Conservation (phyloP, 2,329 filamentous ascomycete species). For the Orbilia javanica region DNA sequence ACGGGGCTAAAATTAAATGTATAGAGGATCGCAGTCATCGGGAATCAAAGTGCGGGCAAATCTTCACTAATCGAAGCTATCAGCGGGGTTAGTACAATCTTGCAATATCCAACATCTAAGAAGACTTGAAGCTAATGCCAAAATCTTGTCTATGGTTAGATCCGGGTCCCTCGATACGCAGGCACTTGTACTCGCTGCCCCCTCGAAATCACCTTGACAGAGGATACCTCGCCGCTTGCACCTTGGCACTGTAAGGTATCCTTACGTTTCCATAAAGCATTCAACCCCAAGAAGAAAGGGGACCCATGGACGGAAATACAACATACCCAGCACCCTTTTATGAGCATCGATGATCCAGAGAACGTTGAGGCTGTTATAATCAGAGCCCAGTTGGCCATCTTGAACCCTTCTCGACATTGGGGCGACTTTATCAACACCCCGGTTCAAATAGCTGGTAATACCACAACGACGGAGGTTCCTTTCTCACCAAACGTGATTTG, state of each 20-base stretch:
- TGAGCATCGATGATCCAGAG: constrained; percentile 57
- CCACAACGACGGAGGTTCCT: constrained; percentile 59
- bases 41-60: constrained; percentile 62
- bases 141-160: constrained; percentile 39
- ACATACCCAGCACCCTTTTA: constrained; percentile 59
- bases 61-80: constrained; percentile 62
- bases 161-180: constrained; percentile 62
- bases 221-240: constrained; percentile 53
- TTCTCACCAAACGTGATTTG: constrained; percentile 62
- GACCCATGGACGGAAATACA: constrained; percentile 60
- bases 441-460: constrained; percentile 12
- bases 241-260: constrained; percentile 61
- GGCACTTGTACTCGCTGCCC: constrained; percentile 62
- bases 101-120: neutral
- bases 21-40: constrained; percentile 61
- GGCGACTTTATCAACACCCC: constrained; percentile 55
- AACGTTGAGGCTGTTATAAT: constrained; percentile 60
- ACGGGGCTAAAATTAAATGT: neutral
- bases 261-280: constrained; percentile 61
- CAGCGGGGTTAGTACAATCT: constrained; percentile 58
- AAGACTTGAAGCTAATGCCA: neutral
- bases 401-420: constrained; percentile 61
- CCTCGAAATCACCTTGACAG: constrained; percentile 61
- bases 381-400: constrained; percentile 60
- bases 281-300: constrained; percentile 52